Evolutionary conservation across 2,329 filamentous ascomycete species (phyloP), one percentile per base, ranked within the genome.

Genomic region (Claviceps sp.): DNA sequence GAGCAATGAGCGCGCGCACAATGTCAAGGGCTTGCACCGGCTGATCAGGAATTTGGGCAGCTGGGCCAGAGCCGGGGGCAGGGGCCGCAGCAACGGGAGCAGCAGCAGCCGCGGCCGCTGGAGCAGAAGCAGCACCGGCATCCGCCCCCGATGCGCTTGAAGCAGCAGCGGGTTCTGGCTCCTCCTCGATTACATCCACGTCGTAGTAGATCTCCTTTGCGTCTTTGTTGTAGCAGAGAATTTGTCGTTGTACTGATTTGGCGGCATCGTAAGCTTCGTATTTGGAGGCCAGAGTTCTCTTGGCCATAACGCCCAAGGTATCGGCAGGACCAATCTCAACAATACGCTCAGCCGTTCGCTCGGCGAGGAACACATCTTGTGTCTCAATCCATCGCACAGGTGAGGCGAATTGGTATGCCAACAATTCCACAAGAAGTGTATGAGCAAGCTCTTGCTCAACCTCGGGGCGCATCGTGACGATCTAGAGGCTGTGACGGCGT

Each of bases 311-410:
- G 66, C 91, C 91, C 38, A 98, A 81, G 26, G 93, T 98, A 71
- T 98, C 91, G 63, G 91, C 90, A 26, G 93, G 93, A 67, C 93
- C 93, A 62, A 98, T 85, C 71, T 98, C 93, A 63, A 98, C 93
- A 65, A 98, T 94, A 66, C 93, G 84, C 78, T 98, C 93, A 49
- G 93, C 94, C 50, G 84, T 86, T 74, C 95, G 93, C 71, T 97
- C 89, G 58, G 86, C 91, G 62, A 98, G 86, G 65, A 98, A 93
- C 62, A 98, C 93, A 91, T 98, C 93, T 74, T 98, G 93, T 52
- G 93, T 98, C 74, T 98, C 93, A 71, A 98, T 98, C 93, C 93
- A 98, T 83, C 93, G 85, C 62, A 98, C 93, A 49, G 93, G 93
- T 51, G 91, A 97, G 63, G 93, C 93, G 71, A 98, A 98, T 70